Base-by-base conservation (phyloP, 768 basidiomycete genomes). In the Sistotremastrum niveocremeum region DNA sequence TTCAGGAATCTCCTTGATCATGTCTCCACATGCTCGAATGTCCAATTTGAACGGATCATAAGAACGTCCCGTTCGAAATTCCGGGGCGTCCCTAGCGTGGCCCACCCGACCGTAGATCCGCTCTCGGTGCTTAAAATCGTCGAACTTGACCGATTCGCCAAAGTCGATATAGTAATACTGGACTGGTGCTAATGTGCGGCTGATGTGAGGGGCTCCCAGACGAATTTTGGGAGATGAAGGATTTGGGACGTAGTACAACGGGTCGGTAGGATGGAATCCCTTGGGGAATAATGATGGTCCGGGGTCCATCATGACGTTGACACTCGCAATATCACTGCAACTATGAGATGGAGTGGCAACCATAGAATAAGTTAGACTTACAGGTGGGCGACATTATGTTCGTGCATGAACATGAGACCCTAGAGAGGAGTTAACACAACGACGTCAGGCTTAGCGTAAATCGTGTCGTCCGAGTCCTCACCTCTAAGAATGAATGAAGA, bases 391-490 rank as follows among this genome's bases (percentile, higher is more conserved):
- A 68, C 52, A 11, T 54, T 52, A 32, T 66, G 55, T 2, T 52
- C 46, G 47, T 70, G 68, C 54, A 69, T 62, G 48, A 66, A 67
- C 40, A 57, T 50, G 3, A 68, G 45, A 0, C 65, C 63, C 65
- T 66, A 39, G 7, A 33, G 33, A 11, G 7, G 2, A 11, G 45
- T 4, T 48, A 36, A 28, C 20, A 44, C n/a, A 39, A 8, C 9
- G 37, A 37, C 9, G 11, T 10, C 41, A 10, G 9, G 9, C 41
- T 10, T 10, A 10, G 11, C 11, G 9, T 28, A 10, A 6, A 10
- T 41, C 36, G 30, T 44, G 47, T 31, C 29, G 38, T 35, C 9
- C 29, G 28, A 29, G 34, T 10, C 31, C 42, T 3, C 29, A 62
- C 67, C 55, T 67, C 62, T 29, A 69, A 56, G 2, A 65, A 33